A percentile compares a stretch with the other conserved stretches of the same genome.
phyloP scores from a whole-genome alignment of 139 green algal species.

The Chlorella sp. region DNA sequence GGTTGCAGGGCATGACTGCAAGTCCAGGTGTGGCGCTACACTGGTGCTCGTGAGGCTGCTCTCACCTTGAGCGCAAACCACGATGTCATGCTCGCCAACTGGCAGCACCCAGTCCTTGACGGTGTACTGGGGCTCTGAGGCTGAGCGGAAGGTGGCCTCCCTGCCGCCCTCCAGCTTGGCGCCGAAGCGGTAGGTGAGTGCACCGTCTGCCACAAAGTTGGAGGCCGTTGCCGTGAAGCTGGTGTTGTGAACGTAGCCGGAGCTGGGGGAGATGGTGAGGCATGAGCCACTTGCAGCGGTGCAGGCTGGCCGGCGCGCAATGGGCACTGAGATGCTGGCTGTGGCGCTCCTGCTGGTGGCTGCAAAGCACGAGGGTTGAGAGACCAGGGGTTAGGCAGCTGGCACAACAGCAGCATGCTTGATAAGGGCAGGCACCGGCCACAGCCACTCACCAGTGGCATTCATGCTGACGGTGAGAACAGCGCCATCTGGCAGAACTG shows the following conservation, averaged over 20 bases:
- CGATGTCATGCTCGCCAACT: background rate
- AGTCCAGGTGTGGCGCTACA: too few species aligned
- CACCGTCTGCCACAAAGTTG: background rate
- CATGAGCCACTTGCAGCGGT: background rate
- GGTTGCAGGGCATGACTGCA: background rate
- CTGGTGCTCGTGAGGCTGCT: background rate
- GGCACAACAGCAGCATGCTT: too few species aligned
- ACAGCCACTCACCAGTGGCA: background rate
- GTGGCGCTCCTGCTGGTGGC: background rate
- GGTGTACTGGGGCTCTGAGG: too few species aligned
- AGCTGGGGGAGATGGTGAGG: background rate
- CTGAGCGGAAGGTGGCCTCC: too few species aligned
- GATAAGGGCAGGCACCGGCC: too few species aligned
- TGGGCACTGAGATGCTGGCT: background rate
- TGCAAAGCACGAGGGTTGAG: too few species aligned
- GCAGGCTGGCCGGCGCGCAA: conserved; percentile 14
- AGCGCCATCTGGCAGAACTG: background rate
- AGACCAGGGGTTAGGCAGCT: too few species aligned
- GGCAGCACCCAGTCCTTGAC: background rate
- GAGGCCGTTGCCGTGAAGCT: background rate
- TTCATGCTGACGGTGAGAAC: background rate
- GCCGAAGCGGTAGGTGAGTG: background rate
- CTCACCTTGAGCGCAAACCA: background rate
- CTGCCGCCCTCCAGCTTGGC: background rate
- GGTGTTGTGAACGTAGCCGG: background rate